Percentiles rank a stretch among this genome's conserved stretches.
Conservation (phyloP, 1,284 basidiomycete genomes). For the Ganoderma meredithae region DNA sequence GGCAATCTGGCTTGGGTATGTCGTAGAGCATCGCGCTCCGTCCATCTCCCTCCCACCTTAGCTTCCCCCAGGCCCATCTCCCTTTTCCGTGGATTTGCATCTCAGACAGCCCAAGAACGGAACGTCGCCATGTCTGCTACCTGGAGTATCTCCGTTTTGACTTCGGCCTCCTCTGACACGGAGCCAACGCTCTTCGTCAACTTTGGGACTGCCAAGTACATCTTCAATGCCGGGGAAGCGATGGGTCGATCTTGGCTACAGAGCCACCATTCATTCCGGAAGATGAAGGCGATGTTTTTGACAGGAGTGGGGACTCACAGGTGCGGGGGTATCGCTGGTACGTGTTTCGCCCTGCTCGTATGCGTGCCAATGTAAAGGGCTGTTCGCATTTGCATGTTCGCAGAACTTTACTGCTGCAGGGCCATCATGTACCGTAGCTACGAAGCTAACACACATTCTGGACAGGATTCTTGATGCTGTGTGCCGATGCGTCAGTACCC, state of each 20-base stretch:
- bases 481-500: slow-evolving; percentile 74
- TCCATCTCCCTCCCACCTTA: slow-evolving; percentile 11
- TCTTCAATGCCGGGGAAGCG: slow-evolving; percentile 89
- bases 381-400: slow-evolving; percentile 7
- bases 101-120: background rate
- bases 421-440: slow-evolving; percentile 10
- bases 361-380: slow-evolving; percentile 3
- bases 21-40: slow-evolving; percentile 18
- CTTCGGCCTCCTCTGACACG: slow-evolving; percentile 72
- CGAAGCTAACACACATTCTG: slow-evolving; percentile 7
- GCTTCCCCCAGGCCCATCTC: background rate
- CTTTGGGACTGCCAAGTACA: slow-evolving; percentile 82
- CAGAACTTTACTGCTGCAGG: slow-evolving; percentile 1
- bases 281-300: slow-evolving; percentile 76
- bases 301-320: slow-evolving; percentile 69
- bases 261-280: slow-evolving; percentile 68
- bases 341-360: slow-evolving; percentile 29
- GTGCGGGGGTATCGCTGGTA: slow-evolving; percentile 76
- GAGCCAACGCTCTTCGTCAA: slow-evolving; percentile 78
- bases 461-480: slow-evolving; percentile 83
- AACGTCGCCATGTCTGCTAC: slow-evolving; percentile 46
- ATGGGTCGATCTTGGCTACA: slow-evolving; percentile 79
- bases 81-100: background rate
- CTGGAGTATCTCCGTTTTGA: slow-evolving; percentile 68
- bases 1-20: slow-evolving; percentile 32